A percentile compares a stretch with the other conserved stretches of the same genome.
These are phyloP conservation scores for Zalerion maritima DNA, from an alignment of 495 filamentous ascomycete genomes.

Conservation along the genomic window DNA sequence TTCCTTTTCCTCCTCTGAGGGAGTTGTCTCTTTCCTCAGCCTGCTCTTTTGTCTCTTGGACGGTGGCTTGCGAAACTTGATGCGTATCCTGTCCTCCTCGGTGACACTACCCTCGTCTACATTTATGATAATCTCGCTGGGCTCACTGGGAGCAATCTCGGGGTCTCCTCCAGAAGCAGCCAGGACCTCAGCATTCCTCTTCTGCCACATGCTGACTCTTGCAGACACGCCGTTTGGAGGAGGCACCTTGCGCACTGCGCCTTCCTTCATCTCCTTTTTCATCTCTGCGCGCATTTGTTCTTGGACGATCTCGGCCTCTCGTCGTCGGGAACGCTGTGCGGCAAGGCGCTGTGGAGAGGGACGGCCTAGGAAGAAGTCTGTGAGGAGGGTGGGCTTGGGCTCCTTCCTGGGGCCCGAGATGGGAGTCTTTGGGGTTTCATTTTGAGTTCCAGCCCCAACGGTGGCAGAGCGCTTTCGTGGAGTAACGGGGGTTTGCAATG, in stretches of 20 bases:
- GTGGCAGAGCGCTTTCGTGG: too few relatives aligned
- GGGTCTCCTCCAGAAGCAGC: constrained; percentile 21
- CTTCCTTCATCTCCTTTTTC: constrained; percentile 35
- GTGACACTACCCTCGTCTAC: constrained; percentile 33
- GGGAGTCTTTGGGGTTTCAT: too few relatives aligned
- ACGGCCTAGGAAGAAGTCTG: constrained; percentile 39
- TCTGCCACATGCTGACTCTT: constrained; percentile 66
- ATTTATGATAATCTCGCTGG: constrained; percentile 27
- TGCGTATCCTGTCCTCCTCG: constrained; percentile 32
- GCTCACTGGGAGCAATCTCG: constrained; percentile 24
- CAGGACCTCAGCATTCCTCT: constrained; percentile 42
- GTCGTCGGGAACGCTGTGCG: constrained; percentile 27
- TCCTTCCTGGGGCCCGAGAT: too few relatives aligned
- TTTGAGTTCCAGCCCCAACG: too few relatives aligned
- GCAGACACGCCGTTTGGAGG: constrained; percentile 43
- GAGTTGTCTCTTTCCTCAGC: constrained; percentile 10
- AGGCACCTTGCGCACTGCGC: constrained; percentile 29
- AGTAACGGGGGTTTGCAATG: too few relatives aligned
- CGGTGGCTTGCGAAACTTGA: constrained; percentile 24
- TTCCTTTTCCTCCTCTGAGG: constrained; percentile 12
- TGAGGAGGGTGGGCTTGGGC: constrained; percentile 36
- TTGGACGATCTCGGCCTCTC: constrained; percentile 25
- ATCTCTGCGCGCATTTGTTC: constrained; percentile 16
- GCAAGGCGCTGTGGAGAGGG: constrained; percentile 29
- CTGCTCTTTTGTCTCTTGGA: constrained; percentile 8